Percentiles rank a stretch among this genome's conserved stretches.
Evolutionary conservation across 306 rosid species (phyloP).

Genomic region (Rubus idaeus): DNA sequence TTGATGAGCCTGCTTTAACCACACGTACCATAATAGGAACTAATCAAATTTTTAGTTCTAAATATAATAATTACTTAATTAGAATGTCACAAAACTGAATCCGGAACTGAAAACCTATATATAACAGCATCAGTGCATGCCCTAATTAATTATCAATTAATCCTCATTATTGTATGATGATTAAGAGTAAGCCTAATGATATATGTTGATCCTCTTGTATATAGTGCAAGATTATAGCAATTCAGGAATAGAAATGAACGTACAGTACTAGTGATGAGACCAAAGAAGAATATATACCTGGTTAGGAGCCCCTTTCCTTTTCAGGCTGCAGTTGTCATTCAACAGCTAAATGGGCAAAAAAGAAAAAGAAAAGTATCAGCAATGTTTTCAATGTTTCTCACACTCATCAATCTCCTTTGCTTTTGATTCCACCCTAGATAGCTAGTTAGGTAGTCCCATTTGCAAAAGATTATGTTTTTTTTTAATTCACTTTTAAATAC

Average conservation of each 20-base stretch:
- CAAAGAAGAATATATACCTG: constrained; percentile 24
- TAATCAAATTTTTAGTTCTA: background rate
- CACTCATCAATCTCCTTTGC: background rate
- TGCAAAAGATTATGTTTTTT: constrained; percentile 2
- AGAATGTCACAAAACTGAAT: background rate
- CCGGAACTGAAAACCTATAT: background rate
- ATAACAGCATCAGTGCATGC: background rate
- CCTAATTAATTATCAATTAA: background rate
- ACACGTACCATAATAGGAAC: background rate
- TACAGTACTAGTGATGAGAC: constrained; percentile 5
- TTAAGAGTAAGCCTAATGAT: background rate
- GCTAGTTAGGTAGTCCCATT: constrained; percentile 19
- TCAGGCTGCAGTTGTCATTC: constrained; percentile 37
- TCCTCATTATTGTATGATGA: constrained; percentile 1
- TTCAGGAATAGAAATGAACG: background rate
- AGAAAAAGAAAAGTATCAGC: constrained; percentile 1
- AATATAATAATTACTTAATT: too few species aligned
- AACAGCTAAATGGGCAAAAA: constrained; percentile 26
- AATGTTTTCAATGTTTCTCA: constrained; percentile 18
- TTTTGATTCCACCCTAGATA: constrained; percentile 23
- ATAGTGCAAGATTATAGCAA: constrained; percentile 8
- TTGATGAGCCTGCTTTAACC: constrained; percentile 25
- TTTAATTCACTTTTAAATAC: background rate
- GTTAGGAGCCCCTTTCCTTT: constrained; percentile 35
- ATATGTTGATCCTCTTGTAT: constrained; percentile 24